These are phyloP conservation scores for Saitozyma podzolica DNA, from an alignment of 768 basidiomycete genomes.

Conservation along the genomic window DNA sequence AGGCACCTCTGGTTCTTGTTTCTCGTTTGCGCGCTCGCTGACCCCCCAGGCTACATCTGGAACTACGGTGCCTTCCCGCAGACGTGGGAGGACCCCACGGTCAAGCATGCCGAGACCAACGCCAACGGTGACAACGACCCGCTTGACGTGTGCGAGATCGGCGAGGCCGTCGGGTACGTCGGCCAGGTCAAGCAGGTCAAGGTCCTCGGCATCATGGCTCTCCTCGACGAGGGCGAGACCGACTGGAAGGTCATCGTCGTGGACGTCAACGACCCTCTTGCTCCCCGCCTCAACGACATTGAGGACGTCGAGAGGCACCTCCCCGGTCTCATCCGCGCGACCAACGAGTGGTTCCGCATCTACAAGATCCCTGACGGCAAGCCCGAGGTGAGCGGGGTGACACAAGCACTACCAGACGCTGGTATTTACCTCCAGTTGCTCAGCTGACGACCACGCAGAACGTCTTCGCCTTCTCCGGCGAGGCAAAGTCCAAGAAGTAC, in stretches of 20 bases:
- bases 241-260: constrained; percentile 99
- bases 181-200: constrained; percentile 99
- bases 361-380: constrained; percentile 57
- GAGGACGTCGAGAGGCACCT: constrained; percentile 98
- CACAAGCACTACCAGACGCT: background rate
- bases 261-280: constrained; percentile 91
- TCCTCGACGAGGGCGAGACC: constrained; percentile 98
- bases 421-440: too few species aligned
- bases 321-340: constrained; percentile 92
- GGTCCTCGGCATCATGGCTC: constrained; percentile 99
- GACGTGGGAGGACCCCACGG: constrained; percentile 97
- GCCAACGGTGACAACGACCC: constrained; percentile 99
- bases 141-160: constrained; percentile 99
- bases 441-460: constrained; percentile 60
- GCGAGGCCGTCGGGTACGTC: constrained; percentile 93
- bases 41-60: constrained; percentile 68
- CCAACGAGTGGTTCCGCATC: constrained; percentile 94
- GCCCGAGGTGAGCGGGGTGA: constrained; percentile 44
- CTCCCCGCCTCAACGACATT: constrained; percentile 94
- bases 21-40: constrained; percentile 1
- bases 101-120: constrained; percentile 91
- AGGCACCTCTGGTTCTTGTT: too few species aligned
- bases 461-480: constrained; percentile 97
- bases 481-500: constrained; percentile 99
- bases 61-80: constrained; percentile 99